These are phyloP conservation scores for Areca catechu DNA, from an alignment of 176 grass and related monocot genomes.

Conservation along the genomic window DNA sequence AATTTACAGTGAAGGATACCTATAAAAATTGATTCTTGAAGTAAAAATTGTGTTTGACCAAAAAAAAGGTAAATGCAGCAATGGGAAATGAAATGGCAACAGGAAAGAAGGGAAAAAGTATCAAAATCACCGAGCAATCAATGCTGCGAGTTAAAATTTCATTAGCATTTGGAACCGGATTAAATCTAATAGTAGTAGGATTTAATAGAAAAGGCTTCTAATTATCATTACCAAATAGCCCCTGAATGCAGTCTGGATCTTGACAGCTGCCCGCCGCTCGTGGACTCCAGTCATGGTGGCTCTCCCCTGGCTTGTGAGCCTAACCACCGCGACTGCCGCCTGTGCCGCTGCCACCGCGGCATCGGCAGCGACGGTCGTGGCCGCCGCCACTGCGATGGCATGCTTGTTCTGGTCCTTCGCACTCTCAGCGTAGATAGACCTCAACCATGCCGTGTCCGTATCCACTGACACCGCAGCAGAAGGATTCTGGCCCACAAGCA, in stretches of 20 bases:
- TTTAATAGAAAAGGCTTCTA: too few species aligned
- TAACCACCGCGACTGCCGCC: slow-evolving; percentile 72
- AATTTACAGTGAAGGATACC: too few species aligned
- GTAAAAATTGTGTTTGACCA: too few species aligned
- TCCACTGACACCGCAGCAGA: slow-evolving; percentile 41
- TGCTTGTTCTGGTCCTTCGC: slow-evolving; percentile 91
- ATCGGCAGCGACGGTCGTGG: slow-evolving; percentile 57
- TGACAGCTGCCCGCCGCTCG: slow-evolving; percentile 36
- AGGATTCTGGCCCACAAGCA: not conserved
- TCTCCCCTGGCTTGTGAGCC: slow-evolving; percentile 62
- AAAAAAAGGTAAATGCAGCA: too few species aligned
- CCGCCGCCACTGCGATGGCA: slow-evolving; percentile 79
- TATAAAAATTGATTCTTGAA: too few species aligned
- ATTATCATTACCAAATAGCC: slow-evolving; percentile 49
- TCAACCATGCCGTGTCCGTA: slow-evolving; percentile 51
- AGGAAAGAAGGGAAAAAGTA: too few species aligned
- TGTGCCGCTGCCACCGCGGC: slow-evolving; percentile 71
- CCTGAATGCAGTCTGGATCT: slow-evolving; percentile 87
- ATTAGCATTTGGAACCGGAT: too few species aligned
- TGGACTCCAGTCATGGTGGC: not conserved
- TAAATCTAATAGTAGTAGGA: too few species aligned
- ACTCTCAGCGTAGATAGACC: slow-evolving; percentile 53
- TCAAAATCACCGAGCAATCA: too few species aligned
- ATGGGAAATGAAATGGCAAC: too few species aligned
- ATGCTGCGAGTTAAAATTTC: too few species aligned